Conservation (phyloP, 495 filamentous ascomycete species). For the Penicillium turbatum region DNA sequence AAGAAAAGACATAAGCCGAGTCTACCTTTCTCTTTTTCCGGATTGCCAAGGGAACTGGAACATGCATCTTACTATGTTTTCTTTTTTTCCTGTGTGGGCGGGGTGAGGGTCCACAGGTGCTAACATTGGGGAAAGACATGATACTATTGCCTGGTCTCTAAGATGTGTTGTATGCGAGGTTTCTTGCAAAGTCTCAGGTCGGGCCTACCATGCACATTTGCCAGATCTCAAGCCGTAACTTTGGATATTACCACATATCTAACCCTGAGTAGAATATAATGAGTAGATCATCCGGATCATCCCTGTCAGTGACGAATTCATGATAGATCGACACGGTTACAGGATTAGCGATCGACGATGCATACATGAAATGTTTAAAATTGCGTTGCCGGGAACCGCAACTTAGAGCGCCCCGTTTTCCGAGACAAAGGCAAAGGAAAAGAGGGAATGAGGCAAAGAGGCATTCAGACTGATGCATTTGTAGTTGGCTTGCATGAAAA, state of each 20-base stretch:
- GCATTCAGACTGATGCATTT: background rate
- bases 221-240: background rate
- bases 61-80: background rate
- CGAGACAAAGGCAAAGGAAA: constrained; percentile 1
- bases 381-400: constrained; percentile 1
- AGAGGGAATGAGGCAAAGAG: constrained; percentile 6
- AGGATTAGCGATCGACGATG: constrained; percentile 14
- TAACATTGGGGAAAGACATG: background rate
- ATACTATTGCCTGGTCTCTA: background rate
- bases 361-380: constrained; percentile 4
- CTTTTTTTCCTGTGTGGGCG: background rate
- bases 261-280: background rate
- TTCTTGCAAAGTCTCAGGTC: no score
- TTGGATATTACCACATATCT: constrained; percentile 1
- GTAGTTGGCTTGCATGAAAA: background rate
- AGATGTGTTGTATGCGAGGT: background rate
- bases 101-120: background rate
- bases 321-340: constrained; percentile 18
- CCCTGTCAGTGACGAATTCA: constrained; percentile 24
- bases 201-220: no score
- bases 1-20: background rate
- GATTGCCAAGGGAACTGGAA: background rate
- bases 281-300: constrained; percentile 12
- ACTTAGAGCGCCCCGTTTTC: background rate
- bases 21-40: background rate